Conservation (phyloP, 83 land plant species). For the Thuja plicata region DNA sequence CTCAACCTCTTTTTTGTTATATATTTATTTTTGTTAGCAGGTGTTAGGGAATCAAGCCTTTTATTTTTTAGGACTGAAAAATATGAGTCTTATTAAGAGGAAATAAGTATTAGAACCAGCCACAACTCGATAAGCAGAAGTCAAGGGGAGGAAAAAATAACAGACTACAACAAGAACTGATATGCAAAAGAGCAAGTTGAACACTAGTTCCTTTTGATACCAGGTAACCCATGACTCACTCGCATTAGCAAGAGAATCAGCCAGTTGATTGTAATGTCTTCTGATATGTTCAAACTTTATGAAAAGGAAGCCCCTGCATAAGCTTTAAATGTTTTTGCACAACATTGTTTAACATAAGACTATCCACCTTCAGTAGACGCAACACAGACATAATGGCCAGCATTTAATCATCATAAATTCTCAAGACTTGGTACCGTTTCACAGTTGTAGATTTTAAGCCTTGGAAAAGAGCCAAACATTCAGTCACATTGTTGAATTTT, state of each 20-base stretch:
- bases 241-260: not conserved
- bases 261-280: not conserved
- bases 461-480: not conserved
- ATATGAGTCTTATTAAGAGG: too few relatives aligned
- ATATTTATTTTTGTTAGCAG: not conserved
- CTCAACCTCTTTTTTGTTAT: not conserved
- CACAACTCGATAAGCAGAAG: not conserved
- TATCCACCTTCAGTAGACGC: not conserved
- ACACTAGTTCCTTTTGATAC: not conserved
- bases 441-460: not conserved
- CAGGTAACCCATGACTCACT: not conserved
- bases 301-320: not conserved
- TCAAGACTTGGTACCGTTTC: not conserved
- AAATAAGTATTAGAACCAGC: not conserved
- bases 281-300: not conserved
- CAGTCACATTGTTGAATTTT: not conserved
- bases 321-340: too few relatives aligned
- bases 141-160: too few relatives aligned
- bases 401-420: not conserved
- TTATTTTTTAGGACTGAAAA: too few relatives aligned
- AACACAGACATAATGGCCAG: not conserved
- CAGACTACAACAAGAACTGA: too few relatives aligned
- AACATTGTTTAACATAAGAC: not conserved
- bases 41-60: too few relatives aligned
- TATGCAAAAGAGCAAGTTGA: not conserved